Conservation (phyloP, 371 early-diverging fungal genomes). For the Batkoa obscura region DNA sequence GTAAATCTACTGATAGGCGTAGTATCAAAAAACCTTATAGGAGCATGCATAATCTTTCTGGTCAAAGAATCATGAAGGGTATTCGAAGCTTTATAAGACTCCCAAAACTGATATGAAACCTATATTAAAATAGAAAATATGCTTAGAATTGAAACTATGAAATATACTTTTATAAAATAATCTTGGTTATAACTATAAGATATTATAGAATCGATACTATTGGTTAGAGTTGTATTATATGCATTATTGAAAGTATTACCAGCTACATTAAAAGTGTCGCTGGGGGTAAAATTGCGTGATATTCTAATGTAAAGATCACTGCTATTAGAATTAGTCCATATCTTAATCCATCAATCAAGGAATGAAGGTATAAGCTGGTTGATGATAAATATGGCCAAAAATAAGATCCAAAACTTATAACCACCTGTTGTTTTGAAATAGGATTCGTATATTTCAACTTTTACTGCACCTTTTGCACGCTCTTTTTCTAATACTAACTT, state of each 20-base stretch:
- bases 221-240: neutral
- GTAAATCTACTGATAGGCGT: constrained; percentile 73
- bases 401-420: constrained; percentile 22
- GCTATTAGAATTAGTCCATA: no score
- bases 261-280: no score
- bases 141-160: no score
- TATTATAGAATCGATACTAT: neutral
- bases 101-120: constrained; percentile 17
- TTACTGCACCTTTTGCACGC: constrained; percentile 38
- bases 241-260: neutral
- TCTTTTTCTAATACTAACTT: constrained; percentile 44
- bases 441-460: constrained; percentile 29
- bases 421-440: constrained; percentile 50
- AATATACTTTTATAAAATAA: no score
- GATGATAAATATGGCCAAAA: constrained; percentile 25
- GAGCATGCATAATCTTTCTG: constrained; percentile 31
- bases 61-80: constrained; percentile 26
- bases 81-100: constrained; percentile 22
- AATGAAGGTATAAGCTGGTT: constrained; percentile 22
- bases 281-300: no score
- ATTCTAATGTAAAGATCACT: no score
- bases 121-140: no score
- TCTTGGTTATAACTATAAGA: no score
- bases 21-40: constrained; percentile 67
- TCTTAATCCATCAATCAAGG: constrained; percentile 13